phyloP scores from a whole-genome alignment of 331 rosid species.

The Quercus phellos region DNA sequence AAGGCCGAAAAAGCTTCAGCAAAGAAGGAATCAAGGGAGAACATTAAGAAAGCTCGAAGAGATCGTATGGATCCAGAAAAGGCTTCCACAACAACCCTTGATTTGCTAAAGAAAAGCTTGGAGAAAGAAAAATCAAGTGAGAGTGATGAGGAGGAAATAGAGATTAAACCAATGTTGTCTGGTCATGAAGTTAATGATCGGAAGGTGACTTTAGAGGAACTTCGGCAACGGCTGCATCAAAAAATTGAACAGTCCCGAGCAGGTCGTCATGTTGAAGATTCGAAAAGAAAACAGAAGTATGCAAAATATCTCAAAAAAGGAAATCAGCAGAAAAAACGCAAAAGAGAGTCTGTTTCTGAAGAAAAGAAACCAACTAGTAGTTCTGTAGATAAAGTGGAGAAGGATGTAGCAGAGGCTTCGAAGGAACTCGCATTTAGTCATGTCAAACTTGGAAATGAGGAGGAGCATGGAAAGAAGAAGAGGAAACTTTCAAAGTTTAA shows the following conservation, averaged over 20 bases:
- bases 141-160: constrained; percentile 33
- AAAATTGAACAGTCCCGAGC: constrained; percentile 51
- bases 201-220: constrained; percentile 66
- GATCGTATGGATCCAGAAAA: constrained; percentile 64
- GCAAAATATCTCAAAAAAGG: constrained; percentile 40
- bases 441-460: constrained; percentile 55
- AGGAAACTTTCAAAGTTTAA: constrained; percentile 41
- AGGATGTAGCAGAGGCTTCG: constrained; percentile 57
- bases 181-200: constrained; percentile 42
- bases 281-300: constrained; percentile 37
- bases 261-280: constrained; percentile 36
- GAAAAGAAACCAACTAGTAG: constrained; percentile 13
- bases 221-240: constrained; percentile 50
- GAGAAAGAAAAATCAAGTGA: constrained; percentile 35
- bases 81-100: constrained; percentile 57
- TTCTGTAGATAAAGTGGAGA: constrained; percentile 23
- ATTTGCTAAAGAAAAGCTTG: constrained; percentile 54
- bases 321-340: constrained; percentile 40
- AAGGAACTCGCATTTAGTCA: constrained; percentile 59
- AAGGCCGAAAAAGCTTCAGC: constrained; percentile 46
- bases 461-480: constrained; percentile 43
- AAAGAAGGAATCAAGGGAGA: constrained; percentile 66
- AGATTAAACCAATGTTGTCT: constrained; percentile 25
- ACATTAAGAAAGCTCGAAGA: constrained; percentile 60
- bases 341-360: constrained; percentile 38